These are phyloP conservation scores for Tetrapisispora taiwanensis DNA, from an alignment of 805 yeast genomes.

Conservation along the genomic window DNA sequence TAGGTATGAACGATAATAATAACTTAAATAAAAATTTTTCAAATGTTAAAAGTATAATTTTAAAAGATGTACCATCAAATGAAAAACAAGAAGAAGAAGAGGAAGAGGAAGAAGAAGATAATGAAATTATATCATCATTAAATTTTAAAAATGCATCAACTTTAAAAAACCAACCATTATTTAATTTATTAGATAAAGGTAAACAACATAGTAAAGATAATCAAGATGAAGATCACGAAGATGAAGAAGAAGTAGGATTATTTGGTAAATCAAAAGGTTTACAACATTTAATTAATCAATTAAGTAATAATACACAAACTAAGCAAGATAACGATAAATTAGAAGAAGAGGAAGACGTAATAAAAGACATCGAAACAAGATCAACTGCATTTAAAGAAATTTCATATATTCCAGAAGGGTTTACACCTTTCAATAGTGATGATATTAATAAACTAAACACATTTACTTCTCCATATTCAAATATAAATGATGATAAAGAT, in stretches of 20 bases:
- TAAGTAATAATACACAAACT: too few relatives aligned
- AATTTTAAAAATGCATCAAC: slow-evolving; percentile 28
- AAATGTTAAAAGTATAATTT: slow-evolving; percentile 20
- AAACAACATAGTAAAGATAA: not conserved
- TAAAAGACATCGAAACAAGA: slow-evolving; percentile 40
- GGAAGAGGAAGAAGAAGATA: slow-evolving; percentile 13
- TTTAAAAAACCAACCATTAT: slow-evolving; percentile 19
- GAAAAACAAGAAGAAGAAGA: slow-evolving; percentile 7
- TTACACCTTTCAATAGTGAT: slow-evolving; percentile 32
- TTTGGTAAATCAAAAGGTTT: slow-evolving; percentile 9
- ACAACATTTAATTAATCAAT: slow-evolving; percentile 11
- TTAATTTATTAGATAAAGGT: slow-evolving; percentile 1
- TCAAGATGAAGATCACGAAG: slow-evolving; percentile 2
- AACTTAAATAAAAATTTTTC: slow-evolving; percentile 15
- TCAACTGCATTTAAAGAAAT: slow-evolving; percentile 33
- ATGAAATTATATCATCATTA: slow-evolving; percentile 13
- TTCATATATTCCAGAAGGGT: slow-evolving; percentile 37
- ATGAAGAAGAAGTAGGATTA: slow-evolving; percentile 6
- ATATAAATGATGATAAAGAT: not conserved
- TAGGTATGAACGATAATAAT: slow-evolving; percentile 9
- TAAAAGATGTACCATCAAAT: slow-evolving; percentile 17
- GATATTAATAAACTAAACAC: slow-evolving; percentile 23
- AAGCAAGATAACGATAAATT: slow-evolving; percentile 6
- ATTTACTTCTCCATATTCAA: slow-evolving; percentile 11
- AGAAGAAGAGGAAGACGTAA: slow-evolving; percentile 11